Conservation (phyloP, 192 early-diverging fungal genomes). For the Backusella tuberculispora region DNA sequence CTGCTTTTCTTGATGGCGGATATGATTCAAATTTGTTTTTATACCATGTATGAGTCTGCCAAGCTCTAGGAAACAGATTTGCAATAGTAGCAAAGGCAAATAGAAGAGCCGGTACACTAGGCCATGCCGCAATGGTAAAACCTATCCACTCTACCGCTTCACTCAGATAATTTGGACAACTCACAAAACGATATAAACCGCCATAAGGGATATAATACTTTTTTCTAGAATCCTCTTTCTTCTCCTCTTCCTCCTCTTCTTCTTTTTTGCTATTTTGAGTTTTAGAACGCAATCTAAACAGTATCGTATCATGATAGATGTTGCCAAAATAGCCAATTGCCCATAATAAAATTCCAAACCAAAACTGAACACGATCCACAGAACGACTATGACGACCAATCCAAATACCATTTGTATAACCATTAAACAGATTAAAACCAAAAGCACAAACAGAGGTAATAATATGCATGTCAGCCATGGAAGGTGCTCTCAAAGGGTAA, state of each 20-base stretch:
- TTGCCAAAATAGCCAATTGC: slow-evolving; percentile 36
- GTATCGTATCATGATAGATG: slow-evolving; percentile 45
- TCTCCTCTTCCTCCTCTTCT: neutral
- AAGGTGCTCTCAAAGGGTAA: slow-evolving; percentile 33
- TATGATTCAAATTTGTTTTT: slow-evolving; percentile 39
- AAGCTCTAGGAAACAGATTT: slow-evolving; percentile 46
- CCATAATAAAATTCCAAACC: slow-evolving; percentile 31
- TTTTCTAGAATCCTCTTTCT: neutral
- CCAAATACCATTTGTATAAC: slow-evolving; percentile 42
- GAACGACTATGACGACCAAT: slow-evolving; percentile 27
- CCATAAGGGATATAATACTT: slow-evolving; percentile 41
- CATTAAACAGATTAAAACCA: slow-evolving; percentile 43
- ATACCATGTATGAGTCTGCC: slow-evolving; percentile 42
- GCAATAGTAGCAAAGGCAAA: slow-evolving; percentile 37
- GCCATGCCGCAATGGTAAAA: slow-evolving; percentile 39
- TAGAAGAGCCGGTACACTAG: slow-evolving; percentile 32
- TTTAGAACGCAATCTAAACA: slow-evolving; percentile 34
- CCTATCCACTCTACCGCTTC: slow-evolving; percentile 48
- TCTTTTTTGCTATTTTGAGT: neutral
- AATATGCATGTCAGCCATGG: slow-evolving; percentile 38
- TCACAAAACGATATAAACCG: slow-evolving; percentile 35
- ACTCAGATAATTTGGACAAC: slow-evolving; percentile 45
- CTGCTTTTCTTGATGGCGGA: slow-evolving; percentile 38
- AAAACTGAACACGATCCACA: neutral
- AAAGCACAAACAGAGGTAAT: slow-evolving; percentile 14